A percentile compares a stretch with the other conserved stretches of the same genome.
phyloP scores from a whole-genome alignment of 75 land plant genomes.

The Sequoiadendron giganteum region DNA sequence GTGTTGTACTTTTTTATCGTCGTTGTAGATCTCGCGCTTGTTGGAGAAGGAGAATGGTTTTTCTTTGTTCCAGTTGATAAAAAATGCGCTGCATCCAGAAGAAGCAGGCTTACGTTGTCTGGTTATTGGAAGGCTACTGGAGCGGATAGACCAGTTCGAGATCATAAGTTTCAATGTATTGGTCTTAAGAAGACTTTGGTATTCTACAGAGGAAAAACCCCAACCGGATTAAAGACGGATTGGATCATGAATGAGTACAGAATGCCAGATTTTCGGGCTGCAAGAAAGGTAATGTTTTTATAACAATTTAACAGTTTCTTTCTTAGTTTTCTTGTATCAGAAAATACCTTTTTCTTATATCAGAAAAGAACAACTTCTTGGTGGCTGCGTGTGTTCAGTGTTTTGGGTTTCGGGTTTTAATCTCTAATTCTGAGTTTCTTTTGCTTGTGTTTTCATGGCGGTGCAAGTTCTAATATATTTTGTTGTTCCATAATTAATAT shows the following conservation, averaged over 20 bases:
- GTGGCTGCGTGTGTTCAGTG: no score
- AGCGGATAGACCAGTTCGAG: constrained; percentile 35
- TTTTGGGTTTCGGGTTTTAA: no score
- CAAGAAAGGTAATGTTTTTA: constrained; percentile 20
- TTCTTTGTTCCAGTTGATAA: not conserved
- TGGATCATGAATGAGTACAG: constrained; percentile 80
- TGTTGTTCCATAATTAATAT: no score
- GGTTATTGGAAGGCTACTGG: constrained; percentile 79
- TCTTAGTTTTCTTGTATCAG: no score
- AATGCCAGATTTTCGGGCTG: constrained; percentile 31
- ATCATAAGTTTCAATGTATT: constrained; percentile 25
- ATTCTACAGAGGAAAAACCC: constrained; percentile 56
- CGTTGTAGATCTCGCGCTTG: not conserved
- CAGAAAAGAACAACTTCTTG: no score
- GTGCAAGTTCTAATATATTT: no score
- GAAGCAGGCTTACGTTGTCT: constrained; percentile 33
- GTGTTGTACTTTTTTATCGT: not conserved
- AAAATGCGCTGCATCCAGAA: constrained; percentile 13
- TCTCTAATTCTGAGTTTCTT: no score
- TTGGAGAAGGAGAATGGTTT: not conserved
- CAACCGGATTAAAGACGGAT: constrained; percentile 47
- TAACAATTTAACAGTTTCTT: not conserved
- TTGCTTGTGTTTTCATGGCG: no score
- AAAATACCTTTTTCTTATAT: no score
- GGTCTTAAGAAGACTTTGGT: constrained; percentile 65